Conservation (phyloP, 1,284 basidiomycete species). For the Ustilago tritici region DNA sequence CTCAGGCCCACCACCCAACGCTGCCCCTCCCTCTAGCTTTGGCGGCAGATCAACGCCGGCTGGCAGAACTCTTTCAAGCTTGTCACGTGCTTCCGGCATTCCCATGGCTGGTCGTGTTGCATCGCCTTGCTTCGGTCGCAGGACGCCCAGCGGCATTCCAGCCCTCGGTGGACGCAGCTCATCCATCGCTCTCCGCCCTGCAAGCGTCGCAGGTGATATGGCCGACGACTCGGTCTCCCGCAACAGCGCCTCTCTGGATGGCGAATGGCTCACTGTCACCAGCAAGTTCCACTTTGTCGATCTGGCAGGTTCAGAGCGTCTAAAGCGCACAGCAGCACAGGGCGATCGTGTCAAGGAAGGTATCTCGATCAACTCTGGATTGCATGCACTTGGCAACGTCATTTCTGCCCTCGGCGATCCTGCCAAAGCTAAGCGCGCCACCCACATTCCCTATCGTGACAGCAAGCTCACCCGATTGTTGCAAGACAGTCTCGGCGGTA, state of each 20-base stretch:
- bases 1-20: constrained; percentile 45
- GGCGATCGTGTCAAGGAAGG: constrained; percentile 97
- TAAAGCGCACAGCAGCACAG: constrained; percentile 72
- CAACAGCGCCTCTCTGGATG: constrained; percentile 22
- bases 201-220: constrained; percentile 31
- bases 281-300: constrained; percentile 99
- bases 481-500: constrained; percentile 98
- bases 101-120: constrained; percentile 44
- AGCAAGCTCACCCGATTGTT: constrained; percentile 92
- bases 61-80: constrained; percentile 27
- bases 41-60: constrained; percentile 32
- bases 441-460: constrained; percentile 94
- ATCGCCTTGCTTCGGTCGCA: constrained; percentile 42
- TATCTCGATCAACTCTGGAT: constrained; percentile 85
- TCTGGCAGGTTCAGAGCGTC: constrained; percentile 91
- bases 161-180: constrained; percentile 39
- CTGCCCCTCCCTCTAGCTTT: constrained; percentile 31
- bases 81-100: constrained; percentile 44
- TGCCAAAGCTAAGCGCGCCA: constrained; percentile 72
- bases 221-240: constrained; percentile 27
- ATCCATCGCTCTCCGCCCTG: constrained; percentile 41
- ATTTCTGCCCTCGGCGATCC: constrained; percentile 98
- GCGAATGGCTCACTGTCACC: constrained; percentile 80
- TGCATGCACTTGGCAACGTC: constrained; percentile 95
- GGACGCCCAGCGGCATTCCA: constrained; percentile 45